These are phyloP conservation scores for Neopestalotiopsis sp. DNA, from an alignment of 2,329 filamentous ascomycete genomes.

Conservation along the genomic window DNA sequence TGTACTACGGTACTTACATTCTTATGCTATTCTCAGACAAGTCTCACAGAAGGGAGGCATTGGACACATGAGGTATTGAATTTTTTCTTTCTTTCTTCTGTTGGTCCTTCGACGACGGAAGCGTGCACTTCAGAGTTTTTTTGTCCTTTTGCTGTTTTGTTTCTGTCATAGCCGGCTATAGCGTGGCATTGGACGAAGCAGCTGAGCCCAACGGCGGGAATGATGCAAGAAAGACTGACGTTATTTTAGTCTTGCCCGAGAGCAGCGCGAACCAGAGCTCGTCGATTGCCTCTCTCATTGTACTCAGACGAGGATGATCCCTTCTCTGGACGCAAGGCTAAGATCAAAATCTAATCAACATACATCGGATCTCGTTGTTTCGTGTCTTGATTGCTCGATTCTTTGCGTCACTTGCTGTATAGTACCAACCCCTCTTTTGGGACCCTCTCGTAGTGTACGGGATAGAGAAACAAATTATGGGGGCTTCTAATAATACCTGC, in stretches of 20 bases:
- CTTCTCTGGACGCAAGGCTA: background rate
- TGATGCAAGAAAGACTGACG: background rate
- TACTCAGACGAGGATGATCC: background rate
- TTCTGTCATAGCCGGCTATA: conserved; percentile 3
- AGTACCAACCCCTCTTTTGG: background rate
- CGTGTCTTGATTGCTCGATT: background rate
- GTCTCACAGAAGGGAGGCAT: background rate
- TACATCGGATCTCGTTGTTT: background rate
- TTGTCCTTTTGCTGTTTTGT: background rate
- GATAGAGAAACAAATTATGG: background rate
- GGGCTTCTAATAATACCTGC: conserved; percentile 15
- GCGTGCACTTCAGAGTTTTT: conserved; percentile 3
- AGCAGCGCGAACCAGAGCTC: background rate
- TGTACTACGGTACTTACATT: background rate
- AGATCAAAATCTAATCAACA: background rate
- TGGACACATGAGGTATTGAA: background rate
- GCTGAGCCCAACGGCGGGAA: background rate
- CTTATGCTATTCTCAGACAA: background rate
- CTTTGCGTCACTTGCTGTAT: background rate
- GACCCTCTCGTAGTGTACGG: background rate
- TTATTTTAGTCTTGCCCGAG: background rate
- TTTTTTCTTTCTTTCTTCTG: background rate
- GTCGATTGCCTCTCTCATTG: background rate
- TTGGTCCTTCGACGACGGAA: background rate
- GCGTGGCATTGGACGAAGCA: background rate